Evolutionary conservation across 2,329 filamentous ascomycete species (phyloP), one percentile per base, ranked within the genome.

Genomic region (Penicillium sp.): DNA sequence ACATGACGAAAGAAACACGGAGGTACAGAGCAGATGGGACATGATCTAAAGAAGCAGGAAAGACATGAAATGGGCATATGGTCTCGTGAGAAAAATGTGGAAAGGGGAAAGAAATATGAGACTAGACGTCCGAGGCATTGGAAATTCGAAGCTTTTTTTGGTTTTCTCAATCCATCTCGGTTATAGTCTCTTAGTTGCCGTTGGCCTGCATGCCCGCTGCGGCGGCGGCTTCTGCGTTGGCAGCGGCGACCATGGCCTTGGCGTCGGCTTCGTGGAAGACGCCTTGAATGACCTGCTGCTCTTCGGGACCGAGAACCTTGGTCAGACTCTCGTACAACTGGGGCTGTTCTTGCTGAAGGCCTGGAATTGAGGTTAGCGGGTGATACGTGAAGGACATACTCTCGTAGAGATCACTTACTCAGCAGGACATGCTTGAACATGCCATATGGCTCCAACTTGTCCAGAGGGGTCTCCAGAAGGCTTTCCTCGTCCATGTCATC

Each of bases 361-460:
- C 92, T 96, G 72, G 25, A 45, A 10, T 33, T 27, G 25, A 27
- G 44, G 53, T 72, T 63, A 67, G 68, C 75, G 58, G 77, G 73
- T 59, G 48, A 53, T 25, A n/a, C 23, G 5, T 41, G 13, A 6
- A 25, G 8, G 25, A 25, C 27, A 9, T 44, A 33, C 10, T 19
- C 53, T 43, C 15, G 51, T 45, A 6, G 17, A 12, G 25, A 36
- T 44, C 25, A 86, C 90, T 76, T 86, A 96, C 93, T 89, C 71
- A 93, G 77, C 65, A 97, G 80, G 19, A 90, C 88, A 61, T 84
- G 82, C 73, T 91, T 89, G 83, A 99, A 97, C 61, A 96, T 81
- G 72, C 88, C 85, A 70, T 99, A 99, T 2, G 93, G 93, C 77
- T 99, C 94, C 61, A 99, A 83, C 78, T 94, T 94, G 76, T 99